Conservation (phyloP, 2,329 filamentous ascomycete species). For the Monilinia fructigena region DNA sequence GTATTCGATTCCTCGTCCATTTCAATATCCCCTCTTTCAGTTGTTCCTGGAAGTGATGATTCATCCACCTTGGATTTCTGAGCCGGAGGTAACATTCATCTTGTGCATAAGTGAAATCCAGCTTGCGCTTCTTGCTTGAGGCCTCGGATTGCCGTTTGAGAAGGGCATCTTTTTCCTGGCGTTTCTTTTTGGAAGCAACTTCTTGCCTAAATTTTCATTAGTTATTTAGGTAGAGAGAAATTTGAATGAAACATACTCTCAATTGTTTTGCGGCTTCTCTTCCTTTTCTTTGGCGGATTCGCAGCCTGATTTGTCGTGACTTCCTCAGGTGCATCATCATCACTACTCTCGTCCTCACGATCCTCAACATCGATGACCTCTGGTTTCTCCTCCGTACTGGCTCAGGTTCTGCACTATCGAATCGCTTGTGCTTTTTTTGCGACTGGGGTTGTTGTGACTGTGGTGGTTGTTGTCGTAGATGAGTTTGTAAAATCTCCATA, state of each 20-base stretch:
- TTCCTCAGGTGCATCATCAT: slow-evolving; percentile 39
- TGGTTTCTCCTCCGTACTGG: slow-evolving; percentile 16
- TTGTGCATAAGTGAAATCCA: slow-evolving; percentile 17
- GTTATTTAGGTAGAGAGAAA: not conserved
- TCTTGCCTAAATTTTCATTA: slow-evolving; percentile 32
- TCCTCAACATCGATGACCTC: slow-evolving; percentile 7
- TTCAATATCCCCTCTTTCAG: slow-evolving; percentile 6
- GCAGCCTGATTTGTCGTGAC: slow-evolving; percentile 34
- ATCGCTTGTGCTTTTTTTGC: slow-evolving; percentile 31
- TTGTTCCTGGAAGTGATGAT: not conserved
- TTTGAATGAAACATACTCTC: slow-evolving; percentile 31
- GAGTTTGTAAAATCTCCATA: slow-evolving; percentile 1
- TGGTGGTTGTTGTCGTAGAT: slow-evolving; percentile 5
- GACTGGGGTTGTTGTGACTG: slow-evolving; percentile 11
- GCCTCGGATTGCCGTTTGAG: slow-evolving; percentile 34
- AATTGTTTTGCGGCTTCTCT: slow-evolving; percentile 33
- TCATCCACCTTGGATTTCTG: slow-evolving; percentile 19
- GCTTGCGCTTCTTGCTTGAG: slow-evolving; percentile 34
- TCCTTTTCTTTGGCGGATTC: slow-evolving; percentile 29
- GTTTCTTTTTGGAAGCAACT: slow-evolving; percentile 34
- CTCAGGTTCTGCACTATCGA: slow-evolving; percentile 32
- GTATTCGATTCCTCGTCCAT: slow-evolving; percentile 21
- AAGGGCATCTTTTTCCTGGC: slow-evolving; percentile 35
- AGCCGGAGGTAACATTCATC: slow-evolving; percentile 18
- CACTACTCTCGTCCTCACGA: slow-evolving; percentile 31